Conservation (phyloP, 2,329 filamentous ascomycete genomes). For the Neoarthrinium moseri region DNA sequence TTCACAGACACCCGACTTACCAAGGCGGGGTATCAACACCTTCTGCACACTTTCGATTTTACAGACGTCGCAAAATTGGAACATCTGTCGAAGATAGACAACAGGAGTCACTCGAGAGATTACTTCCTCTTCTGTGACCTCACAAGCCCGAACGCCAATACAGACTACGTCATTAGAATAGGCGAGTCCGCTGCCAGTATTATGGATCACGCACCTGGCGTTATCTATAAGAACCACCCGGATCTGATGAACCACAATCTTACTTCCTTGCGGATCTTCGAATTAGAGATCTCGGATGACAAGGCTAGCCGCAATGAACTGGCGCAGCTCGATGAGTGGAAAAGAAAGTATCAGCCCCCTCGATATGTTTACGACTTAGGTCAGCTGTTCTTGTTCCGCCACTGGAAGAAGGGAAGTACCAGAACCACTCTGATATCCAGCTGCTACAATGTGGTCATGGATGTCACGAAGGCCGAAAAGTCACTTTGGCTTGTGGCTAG, state of each 20-base stretch:
- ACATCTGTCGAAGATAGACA: background rate
- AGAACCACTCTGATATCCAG: background rate
- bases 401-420: background rate
- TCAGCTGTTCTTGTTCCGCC: background rate
- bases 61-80: background rate
- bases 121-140: background rate
- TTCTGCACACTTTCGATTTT: conserved; percentile 1
- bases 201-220: background rate
- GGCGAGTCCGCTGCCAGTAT: background rate
- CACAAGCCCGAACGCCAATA: background rate
- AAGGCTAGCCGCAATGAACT: background rate
- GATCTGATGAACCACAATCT: background rate
- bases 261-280: background rate
- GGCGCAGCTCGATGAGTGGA: background rate
- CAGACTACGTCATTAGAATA: background rate
- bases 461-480: background rate
- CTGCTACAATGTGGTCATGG: background rate
- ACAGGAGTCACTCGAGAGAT: background rate
- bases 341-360: background rate
- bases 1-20: background rate
- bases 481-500: background rate
- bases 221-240: background rate
- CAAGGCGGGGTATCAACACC: background rate
- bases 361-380: background rate
- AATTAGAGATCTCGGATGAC: background rate